phyloP scores from a whole-genome alignment of 1,284 basidiomycete genomes.

The Pulveroboletus ridleyi region DNA sequence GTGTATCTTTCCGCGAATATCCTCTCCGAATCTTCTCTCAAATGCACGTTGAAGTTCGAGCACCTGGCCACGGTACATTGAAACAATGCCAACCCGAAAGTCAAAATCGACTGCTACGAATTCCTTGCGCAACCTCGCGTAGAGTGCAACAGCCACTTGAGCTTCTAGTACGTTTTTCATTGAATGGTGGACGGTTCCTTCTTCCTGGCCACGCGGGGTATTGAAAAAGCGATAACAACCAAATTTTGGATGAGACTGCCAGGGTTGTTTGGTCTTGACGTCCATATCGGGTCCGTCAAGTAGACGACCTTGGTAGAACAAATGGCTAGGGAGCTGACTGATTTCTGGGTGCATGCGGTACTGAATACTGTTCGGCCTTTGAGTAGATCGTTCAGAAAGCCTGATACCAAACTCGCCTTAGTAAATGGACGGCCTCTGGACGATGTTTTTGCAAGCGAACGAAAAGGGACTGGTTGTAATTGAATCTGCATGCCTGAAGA shows the following conservation, averaged over 20 bases:
- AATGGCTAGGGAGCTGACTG: slow-evolving; percentile 85
- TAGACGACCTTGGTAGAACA: slow-evolving; percentile 89
- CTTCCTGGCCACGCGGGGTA: slow-evolving; percentile 67
- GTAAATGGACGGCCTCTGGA: slow-evolving; percentile 85
- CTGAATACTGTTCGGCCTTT: slow-evolving; percentile 75
- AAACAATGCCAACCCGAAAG: slow-evolving; percentile 88
- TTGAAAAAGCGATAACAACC: slow-evolving; percentile 94
- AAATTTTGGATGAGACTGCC: slow-evolving; percentile 86
- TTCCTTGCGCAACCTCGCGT: slow-evolving; percentile 74
- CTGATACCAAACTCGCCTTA: slow-evolving; percentile 67
- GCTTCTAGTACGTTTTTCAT: slow-evolving; percentile 84
- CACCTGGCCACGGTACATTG: slow-evolving; percentile 96
- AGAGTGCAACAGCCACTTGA: slow-evolving; percentile 81
- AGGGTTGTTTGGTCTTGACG: slow-evolving; percentile 81
- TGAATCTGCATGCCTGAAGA: slow-evolving; percentile 72
- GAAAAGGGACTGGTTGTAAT: slow-evolving; percentile 94
- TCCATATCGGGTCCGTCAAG: slow-evolving; percentile 93
- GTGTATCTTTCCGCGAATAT: slow-evolving; percentile 80
- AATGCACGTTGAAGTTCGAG: slow-evolving; percentile 80
- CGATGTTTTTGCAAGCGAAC: slow-evolving; percentile 88
- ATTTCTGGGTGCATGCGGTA: slow-evolving; percentile 99
- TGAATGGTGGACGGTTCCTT: slow-evolving; percentile 68
- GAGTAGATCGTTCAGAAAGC: slow-evolving; percentile 3
- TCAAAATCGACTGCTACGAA: slow-evolving; percentile 73
- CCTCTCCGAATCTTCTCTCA: slow-evolving; percentile 72